These are phyloP conservation scores for Psophocarpus tetragonolobus DNA, from an alignment of 306 rosid genomes.

Conservation along the genomic window DNA sequence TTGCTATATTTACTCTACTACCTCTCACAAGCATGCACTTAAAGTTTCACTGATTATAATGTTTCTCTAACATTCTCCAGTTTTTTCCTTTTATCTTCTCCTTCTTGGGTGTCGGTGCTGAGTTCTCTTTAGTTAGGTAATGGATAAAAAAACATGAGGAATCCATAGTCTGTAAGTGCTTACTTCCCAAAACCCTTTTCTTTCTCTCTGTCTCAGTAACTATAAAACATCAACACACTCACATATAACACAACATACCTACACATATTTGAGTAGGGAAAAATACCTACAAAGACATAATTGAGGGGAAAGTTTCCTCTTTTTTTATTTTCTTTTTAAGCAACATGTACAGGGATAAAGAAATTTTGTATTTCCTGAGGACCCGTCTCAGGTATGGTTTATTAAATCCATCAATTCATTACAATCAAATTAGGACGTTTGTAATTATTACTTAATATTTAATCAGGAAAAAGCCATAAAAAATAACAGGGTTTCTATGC, in stretches of 20 bases:
- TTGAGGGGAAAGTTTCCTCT: conserved; percentile 27
- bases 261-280: conserved; percentile 13
- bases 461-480: conserved; percentile 13
- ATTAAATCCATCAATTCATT: conserved; percentile 41
- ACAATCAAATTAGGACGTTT: conserved; percentile 34
- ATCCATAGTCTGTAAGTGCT: conserved; percentile 59
- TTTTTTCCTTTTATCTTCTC: conserved; percentile 25
- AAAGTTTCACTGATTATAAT: conserved; percentile 40
- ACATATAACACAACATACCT: not conserved
- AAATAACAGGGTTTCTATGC: conserved; percentile 36
- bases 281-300: conserved; percentile 14
- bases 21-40: conserved; percentile 62
- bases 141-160: conserved; percentile 64
- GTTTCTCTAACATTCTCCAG: conserved; percentile 48
- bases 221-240: not conserved
- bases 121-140: conserved; percentile 77
- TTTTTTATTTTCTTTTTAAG: not conserved
- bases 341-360: conserved; percentile 48
- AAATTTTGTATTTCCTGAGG: conserved; percentile 53
- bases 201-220: not conserved
- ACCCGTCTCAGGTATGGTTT: conserved; percentile 55
- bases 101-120: conserved; percentile 57
- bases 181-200: conserved; percentile 41
- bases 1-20: too few relatives aligned
- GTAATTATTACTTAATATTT: conserved; percentile 30